These are phyloP conservation scores for Diaporthe velutina DNA, from an alignment of 2,329 filamentous ascomycete genomes.

Conservation along the genomic window DNA sequence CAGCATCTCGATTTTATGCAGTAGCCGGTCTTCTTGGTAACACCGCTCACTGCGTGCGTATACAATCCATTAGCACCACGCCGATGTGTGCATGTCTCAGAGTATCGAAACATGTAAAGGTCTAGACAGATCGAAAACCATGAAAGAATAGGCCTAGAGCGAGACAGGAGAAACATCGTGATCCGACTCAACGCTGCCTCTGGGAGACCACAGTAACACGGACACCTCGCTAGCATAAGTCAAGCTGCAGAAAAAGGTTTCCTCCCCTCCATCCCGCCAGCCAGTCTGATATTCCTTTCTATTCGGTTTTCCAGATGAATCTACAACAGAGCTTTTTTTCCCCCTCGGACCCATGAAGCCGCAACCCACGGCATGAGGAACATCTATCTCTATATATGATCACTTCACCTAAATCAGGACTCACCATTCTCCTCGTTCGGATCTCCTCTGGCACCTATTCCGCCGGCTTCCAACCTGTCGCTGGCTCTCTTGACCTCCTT, in stretches of 20 bases:
- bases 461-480: slow-evolving; percentile 72
- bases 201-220: background rate
- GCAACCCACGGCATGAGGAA: background rate
- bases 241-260: background rate
- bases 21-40: background rate
- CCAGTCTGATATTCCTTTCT: background rate
- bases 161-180: background rate
- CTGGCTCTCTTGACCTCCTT: slow-evolving; percentile 79
- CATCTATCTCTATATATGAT: background rate
- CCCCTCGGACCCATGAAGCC: background rate
- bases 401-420: background rate
- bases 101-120: background rate
- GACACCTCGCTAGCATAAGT: background rate
- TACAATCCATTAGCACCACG: background rate
- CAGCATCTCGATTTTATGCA: slow-evolving; percentile 25
- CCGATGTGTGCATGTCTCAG: slow-evolving; percentile 1
- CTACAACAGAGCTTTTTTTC: no score
- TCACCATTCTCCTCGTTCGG: background rate
- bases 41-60: background rate
- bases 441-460: slow-evolving; percentile 31
- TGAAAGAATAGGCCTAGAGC: no score
- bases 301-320: background rate
- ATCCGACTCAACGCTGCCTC: background rate
- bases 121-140: background rate
- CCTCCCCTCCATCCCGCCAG: background rate